Evolutionary conservation across 78 protist species (phyloP).

Genomic region (Polysphondylium violaceum): DNA sequence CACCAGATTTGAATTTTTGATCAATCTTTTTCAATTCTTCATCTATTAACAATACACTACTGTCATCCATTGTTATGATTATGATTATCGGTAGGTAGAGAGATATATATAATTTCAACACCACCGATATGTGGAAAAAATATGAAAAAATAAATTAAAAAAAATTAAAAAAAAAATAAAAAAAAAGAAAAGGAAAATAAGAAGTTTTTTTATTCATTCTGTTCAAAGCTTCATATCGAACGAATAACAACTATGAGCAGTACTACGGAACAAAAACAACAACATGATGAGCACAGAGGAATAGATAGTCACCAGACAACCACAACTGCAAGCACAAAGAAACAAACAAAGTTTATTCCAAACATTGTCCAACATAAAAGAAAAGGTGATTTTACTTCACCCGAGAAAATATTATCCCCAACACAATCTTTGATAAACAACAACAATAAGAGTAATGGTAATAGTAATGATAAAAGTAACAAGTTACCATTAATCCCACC

Average conservation of each 20-base stretch:
- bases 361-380: too few relatives aligned
- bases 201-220: background rate
- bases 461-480: background rate
- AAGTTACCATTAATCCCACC: background rate
- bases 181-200: background rate
- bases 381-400: too few relatives aligned
- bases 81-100: background rate
- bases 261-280: too few relatives aligned
- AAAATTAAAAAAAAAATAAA: background rate
- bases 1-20: conserved; percentile 50
- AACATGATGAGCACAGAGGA: too few relatives aligned
- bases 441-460: background rate
- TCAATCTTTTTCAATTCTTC: conserved; percentile 62
- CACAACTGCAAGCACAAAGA: too few relatives aligned
- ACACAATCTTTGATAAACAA: conserved; percentile 5
- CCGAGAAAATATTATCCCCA: conserved; percentile 15
- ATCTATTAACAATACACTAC: conserved; percentile 59
- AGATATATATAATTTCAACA: too few relatives aligned
- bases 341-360: too few relatives aligned
- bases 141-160: background rate
- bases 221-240: too few relatives aligned
- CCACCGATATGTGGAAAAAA: background rate
- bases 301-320: too few relatives aligned
- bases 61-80: conserved; percentile 56
- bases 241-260: too few relatives aligned